Percentiles rank a stretch among this genome's conserved stretches.
Evolutionary conservation across 2,329 filamentous ascomycete genomes (phyloP).

Genomic region (Talaromyces atroroseus): DNA sequence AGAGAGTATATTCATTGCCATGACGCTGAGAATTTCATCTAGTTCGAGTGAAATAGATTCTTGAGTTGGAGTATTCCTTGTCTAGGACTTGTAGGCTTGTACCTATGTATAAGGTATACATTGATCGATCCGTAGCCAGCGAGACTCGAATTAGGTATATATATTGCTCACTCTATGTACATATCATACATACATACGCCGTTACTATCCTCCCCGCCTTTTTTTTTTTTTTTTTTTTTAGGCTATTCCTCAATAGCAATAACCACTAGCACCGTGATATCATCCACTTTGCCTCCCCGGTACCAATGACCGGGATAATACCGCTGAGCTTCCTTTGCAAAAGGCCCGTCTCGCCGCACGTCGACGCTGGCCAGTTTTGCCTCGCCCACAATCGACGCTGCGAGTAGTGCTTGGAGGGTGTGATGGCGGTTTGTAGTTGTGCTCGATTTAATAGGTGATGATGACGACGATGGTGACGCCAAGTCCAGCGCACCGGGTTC

Average conservation of each 20-base stretch:
- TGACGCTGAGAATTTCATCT: too few species aligned
- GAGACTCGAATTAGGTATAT: neutral
- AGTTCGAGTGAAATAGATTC: too few species aligned
- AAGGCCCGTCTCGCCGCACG: constrained; percentile 77
- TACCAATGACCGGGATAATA: constrained; percentile 81
- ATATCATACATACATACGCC: neutral
- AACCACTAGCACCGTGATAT: constrained; percentile 82
- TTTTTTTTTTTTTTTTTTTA: neutral
- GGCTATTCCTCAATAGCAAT: constrained; percentile 61
- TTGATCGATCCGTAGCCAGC: too few species aligned
- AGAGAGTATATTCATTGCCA: too few species aligned
- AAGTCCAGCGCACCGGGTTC: constrained; percentile 39
- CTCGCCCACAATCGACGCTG: constrained; percentile 70
- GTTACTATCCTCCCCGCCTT: too few species aligned
- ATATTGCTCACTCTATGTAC: too few species aligned
- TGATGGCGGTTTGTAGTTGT: constrained; percentile 21
- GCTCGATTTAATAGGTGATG: constrained; percentile 15
- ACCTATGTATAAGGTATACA: too few species aligned
- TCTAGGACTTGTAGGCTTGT: too few species aligned
- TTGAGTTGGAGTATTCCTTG: too few species aligned
- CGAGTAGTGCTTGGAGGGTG: constrained; percentile 72
- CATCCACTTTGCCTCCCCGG: constrained; percentile 89
- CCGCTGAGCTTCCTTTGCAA: constrained; percentile 88
- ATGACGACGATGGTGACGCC: constrained; percentile 1
- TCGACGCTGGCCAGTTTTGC: constrained; percentile 83